Conservation (phyloP, 2,329 filamentous ascomycete genomes). For the Fusarium sp. region DNA sequence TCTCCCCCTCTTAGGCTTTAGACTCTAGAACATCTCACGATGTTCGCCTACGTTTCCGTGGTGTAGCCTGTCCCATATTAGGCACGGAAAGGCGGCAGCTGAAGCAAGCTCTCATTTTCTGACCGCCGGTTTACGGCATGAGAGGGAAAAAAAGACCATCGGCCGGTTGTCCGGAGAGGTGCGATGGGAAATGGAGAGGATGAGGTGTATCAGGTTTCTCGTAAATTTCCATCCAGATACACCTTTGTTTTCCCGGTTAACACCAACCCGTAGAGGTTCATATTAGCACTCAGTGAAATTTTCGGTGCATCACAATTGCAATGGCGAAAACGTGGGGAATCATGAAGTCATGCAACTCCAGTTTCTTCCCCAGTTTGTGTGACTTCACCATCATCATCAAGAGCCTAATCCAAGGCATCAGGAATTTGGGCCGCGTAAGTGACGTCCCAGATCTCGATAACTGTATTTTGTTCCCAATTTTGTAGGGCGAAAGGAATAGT, state of each 20-base stretch:
- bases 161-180: not conserved
- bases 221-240: slow-evolving; percentile 9
- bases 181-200: not conserved
- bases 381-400: slow-evolving; percentile 16
- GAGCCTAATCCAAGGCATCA: slow-evolving; percentile 20
- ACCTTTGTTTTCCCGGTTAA: slow-evolving; percentile 17
- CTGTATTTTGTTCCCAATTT: slow-evolving; percentile 21
- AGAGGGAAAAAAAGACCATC: not conserved
- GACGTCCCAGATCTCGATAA: slow-evolving; percentile 42
- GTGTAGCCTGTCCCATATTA: not conserved
- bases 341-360: slow-evolving; percentile 42
- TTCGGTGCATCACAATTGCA: not conserved
- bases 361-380: slow-evolving; percentile 34
- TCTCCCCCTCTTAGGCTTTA: not conserved
- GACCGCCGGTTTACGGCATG: slow-evolving; percentile 29
- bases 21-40: slow-evolving; percentile 25
- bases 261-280: slow-evolving; percentile 11
- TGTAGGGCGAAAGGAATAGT: slow-evolving; percentile 26
- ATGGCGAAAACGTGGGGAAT: slow-evolving; percentile 38
- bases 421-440: slow-evolving; percentile 10
- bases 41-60: slow-evolving; percentile 8
- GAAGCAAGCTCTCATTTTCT: slow-evolving; percentile 20
- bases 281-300: not conserved
- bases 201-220: slow-evolving; percentile 19
- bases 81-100: slow-evolving; percentile 16